Evolutionary conservation across 2,329 filamentous ascomycete species (phyloP), one percentile per base, ranked within the genome.

Genomic region (Neurospora sp.): DNA sequence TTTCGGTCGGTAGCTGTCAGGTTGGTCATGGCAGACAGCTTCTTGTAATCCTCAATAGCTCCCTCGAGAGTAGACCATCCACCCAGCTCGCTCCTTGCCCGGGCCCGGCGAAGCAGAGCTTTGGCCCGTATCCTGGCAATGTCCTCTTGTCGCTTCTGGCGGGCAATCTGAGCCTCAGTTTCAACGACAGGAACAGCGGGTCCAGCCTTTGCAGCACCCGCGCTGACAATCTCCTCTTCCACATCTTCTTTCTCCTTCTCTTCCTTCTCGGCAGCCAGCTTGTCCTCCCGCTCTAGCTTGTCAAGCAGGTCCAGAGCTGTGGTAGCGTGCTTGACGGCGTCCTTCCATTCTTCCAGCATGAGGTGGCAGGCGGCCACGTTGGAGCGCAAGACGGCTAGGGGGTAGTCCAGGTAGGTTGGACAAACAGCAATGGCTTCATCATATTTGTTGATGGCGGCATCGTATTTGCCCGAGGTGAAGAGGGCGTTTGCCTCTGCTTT

Each of bases 331-430:
- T 90, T 89, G 62, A 93, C 86, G 10, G 93, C 92, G 38, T 92
- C 89, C 74, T 94, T 93, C 92, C 93, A 97, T 72, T 95, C 90
- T 71, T 89, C 85, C 3, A 96, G 83, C 78, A 96, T 96, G 69
- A 98, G 79, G 75, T 97, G 88, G 77, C 93, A 97, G 10, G 94
- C 95, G 1, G 95, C 87, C 74, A 97, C 90, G 82, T 98, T 98
- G 78, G 91, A 93, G 71, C 90, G 88, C 6, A 98, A 84, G 10
- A 98, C 92, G 36, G 94, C 93, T 72, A 95, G 85, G 75, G 97
- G 93, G 81, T 92, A 97, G 78, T 95, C 89, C 36, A 97, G 87
- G 78, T 97, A 96, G 73, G 88, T 89, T 1, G 95, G 95, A 76
- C 92, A 94, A 8, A 89, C 86, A 12, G 88, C 85, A 3, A 96